Conservation (phyloP, 2,329 filamentous ascomycete species). For the Colletotrichum camelliae region DNA sequence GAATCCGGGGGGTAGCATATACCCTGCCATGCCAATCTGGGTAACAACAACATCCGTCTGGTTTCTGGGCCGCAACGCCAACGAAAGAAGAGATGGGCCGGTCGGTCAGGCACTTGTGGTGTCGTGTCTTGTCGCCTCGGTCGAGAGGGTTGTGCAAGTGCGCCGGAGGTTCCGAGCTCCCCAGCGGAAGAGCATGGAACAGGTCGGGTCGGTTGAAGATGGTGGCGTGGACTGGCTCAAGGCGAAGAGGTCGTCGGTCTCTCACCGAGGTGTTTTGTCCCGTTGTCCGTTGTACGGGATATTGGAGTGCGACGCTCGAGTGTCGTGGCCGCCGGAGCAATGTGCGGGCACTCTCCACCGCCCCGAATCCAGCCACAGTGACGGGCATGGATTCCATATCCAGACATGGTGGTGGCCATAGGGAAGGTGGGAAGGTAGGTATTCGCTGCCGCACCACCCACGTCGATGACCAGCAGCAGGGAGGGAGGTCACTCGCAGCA, state of each 20-base stretch:
- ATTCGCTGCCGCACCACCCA: background rate
- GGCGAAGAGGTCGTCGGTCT: background rate
- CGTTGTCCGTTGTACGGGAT: background rate
- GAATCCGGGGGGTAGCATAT: background rate
- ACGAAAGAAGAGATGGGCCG: background rate
- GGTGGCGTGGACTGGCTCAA: background rate
- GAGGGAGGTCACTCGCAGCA: background rate
- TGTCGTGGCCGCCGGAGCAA: background rate
- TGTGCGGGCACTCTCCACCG: background rate
- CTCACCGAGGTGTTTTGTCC: background rate
- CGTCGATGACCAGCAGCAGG: conserved; percentile 7
- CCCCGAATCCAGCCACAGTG: background rate
- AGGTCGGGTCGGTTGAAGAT: background rate
- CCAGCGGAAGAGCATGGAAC: background rate
- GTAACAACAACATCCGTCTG: background rate
- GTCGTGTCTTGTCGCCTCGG: background rate
- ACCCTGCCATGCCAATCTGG: background rate
- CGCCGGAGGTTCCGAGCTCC: conserved; percentile 1
- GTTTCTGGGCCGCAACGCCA: background rate
- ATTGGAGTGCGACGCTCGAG: background rate
- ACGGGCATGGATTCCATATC: background rate
- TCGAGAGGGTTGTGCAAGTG: background rate
- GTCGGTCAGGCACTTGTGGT: background rate
- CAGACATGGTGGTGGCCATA: background rate
- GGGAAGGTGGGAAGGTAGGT: background rate